phyloP scores from a whole-genome alignment of 2,329 filamentous ascomycete genomes.

The Colletotrichum sp. region DNA sequence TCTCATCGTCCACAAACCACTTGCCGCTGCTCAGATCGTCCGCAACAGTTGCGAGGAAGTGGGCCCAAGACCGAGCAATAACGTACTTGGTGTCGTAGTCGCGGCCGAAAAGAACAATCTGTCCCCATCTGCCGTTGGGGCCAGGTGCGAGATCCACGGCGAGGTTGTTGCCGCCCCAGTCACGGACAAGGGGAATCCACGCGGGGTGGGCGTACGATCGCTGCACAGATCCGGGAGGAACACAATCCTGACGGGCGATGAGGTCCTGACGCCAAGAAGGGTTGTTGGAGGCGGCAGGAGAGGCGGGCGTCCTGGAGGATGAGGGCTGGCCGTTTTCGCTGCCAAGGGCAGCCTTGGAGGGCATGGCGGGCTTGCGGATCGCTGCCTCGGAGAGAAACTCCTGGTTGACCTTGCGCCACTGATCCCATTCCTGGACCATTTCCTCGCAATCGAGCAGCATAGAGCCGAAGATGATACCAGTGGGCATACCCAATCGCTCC shows the following conservation, averaged over 20 bases:
- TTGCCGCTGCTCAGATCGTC: slow-evolving; percentile 92
- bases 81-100: slow-evolving; percentile 99
- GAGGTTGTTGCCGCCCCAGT: slow-evolving; percentile 99
- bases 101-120: slow-evolving; percentile 94
- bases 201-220: slow-evolving; percentile 92
- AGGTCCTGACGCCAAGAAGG: slow-evolving; percentile 86
- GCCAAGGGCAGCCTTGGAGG: slow-evolving; percentile 71
- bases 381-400: slow-evolving; percentile 76
- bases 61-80: slow-evolving; percentile 87
- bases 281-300: slow-evolving; percentile 56
- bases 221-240: slow-evolving; percentile 85
- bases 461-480: slow-evolving; percentile 88
- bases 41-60: slow-evolving; percentile 84
- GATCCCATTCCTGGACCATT: slow-evolving; percentile 96
- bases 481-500: slow-evolving; percentile 88
- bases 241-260: slow-evolving; percentile 82
- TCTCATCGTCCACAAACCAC: slow-evolving; percentile 92
- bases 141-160: slow-evolving; percentile 92
- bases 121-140: slow-evolving; percentile 89
- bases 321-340: slow-evolving; percentile 67
- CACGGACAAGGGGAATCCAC: slow-evolving; percentile 95
- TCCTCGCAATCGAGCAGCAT: slow-evolving; percentile 99
- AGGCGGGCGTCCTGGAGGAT: slow-evolving; percentile 64
- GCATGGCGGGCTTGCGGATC: slow-evolving; percentile 64
- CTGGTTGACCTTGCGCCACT: slow-evolving; percentile 92